Base-by-base conservation (phyloP, 163 green algal genomes). In the Chloromonas sp. region DNA sequence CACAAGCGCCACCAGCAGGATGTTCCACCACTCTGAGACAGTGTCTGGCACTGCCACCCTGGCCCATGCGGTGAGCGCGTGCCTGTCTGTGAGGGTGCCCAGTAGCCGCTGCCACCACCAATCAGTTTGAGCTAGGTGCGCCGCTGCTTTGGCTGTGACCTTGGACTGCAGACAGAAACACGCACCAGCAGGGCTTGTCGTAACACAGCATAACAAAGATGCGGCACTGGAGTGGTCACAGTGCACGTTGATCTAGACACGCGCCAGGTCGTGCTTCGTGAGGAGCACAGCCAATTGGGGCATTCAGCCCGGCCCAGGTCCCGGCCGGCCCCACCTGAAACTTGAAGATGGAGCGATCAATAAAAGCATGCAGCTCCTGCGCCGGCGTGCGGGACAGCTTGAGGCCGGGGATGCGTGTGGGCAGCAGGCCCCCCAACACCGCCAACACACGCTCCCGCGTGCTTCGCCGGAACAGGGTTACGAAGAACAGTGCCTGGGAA, bases 301-400 rank as follows among this genome's bases (percentile, higher is more conserved):
- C 36, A 36, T 36, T 36, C 36, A 36, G 36, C 36, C 36, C 36
- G 36, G 36, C 36, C 36, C 36, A 36, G 36, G 36, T 36, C 36
- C 36, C 36, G 36, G 36, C 36, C 36, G 36, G 36, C 36, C 36
- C 66, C 15, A 85, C 86, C 87, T 97, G 91, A 81, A 98, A 98
- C n/a, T 87, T 89, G 1, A 61, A 61, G 78, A 98, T 96, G 79
- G 92, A 89, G 58, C 79, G 58, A 76, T 95, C 90, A n/a, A 98
- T 90, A 71, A 93, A 84, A 5, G 61, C 58, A 76, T 94, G 89
- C 60, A 97, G 86, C 70, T 89, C 76, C 78, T 91, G 83, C 3
- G 91, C 88, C 1, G 90, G 90, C 1, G 91, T 86, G 3, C 8
- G 11, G 59, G 60, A 66, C 61, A 83, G 71, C 0, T 57, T 57